Evolutionary conservation across 495 filamentous ascomycete species (phyloP).

Genomic region (Trichocladium antarcticum): DNA sequence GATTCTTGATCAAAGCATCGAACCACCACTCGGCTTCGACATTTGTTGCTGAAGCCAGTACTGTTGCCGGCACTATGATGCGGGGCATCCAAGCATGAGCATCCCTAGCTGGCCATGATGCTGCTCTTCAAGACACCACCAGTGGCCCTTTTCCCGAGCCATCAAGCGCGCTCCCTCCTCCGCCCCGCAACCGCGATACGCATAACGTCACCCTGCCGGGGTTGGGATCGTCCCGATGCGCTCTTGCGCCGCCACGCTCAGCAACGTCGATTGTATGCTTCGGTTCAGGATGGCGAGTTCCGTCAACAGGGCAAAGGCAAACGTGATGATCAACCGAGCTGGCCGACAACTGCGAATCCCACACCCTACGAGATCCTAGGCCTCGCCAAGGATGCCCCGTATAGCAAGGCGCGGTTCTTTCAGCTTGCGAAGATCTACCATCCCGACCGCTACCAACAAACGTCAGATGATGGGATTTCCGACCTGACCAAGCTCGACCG

Average conservation of each 20-base stretch:
- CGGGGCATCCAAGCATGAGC: constrained; percentile 21
- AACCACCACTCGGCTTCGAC: neutral
- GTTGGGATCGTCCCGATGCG: constrained; percentile 1
- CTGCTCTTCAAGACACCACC: constrained; percentile 26
- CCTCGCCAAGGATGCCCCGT: constrained; percentile 49
- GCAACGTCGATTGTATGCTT: constrained; percentile 13
- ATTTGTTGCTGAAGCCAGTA: too few species aligned
- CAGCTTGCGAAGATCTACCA: constrained; percentile 93
- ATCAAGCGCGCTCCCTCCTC: constrained; percentile 11
- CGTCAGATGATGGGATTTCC: constrained; percentile 36
- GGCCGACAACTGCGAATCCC: constrained; percentile 40
- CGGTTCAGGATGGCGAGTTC: constrained; percentile 7
- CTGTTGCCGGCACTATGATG: constrained; percentile 8
- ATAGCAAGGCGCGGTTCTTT: constrained; percentile 75
- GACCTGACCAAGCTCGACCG: constrained; percentile 60
- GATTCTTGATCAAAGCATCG: neutral
- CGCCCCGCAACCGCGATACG: constrained; percentile 12
- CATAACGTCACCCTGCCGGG: constrained; percentile 26
- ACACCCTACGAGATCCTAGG: constrained; percentile 89
- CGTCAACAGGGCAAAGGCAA: constrained; percentile 11
- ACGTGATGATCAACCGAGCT: constrained; percentile 22
- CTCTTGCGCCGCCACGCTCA: neutral
- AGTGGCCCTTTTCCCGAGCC: constrained; percentile 20
- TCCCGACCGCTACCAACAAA: constrained; percentile 57
- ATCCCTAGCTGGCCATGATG: constrained; percentile 13